These are phyloP conservation scores for Auricularia sp. DNA, from an alignment of 768 basidiomycete genomes.

Conservation along the genomic window DNA sequence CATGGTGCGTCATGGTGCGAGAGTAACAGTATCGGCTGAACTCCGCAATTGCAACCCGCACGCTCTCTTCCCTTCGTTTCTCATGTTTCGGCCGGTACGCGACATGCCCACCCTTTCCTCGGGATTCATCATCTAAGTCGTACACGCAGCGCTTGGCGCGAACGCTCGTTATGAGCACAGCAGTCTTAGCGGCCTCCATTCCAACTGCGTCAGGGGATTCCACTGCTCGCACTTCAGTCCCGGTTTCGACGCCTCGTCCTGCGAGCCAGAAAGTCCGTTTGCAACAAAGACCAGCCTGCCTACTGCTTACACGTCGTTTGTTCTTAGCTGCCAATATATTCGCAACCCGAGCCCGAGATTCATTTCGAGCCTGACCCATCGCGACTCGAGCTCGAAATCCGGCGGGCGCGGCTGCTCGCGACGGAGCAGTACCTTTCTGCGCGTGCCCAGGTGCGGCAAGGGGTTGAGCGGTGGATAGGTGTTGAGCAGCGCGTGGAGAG, in stretches of 20 bases:
- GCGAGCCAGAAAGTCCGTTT: background rate
- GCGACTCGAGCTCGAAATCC: conserved; percentile 67
- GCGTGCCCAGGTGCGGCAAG: conserved; percentile 57
- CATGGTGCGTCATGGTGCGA: no score
- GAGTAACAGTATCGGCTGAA: no score
- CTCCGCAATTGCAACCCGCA: no score
- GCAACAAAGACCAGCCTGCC: background rate
- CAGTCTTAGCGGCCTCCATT: background rate
- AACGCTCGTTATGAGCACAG: background rate
- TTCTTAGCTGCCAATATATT: conserved; percentile 75
- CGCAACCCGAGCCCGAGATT: conserved; percentile 46
- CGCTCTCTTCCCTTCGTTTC: no score
- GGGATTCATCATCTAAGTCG: no score
- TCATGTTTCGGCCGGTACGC: no score
- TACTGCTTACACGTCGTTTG: background rate
- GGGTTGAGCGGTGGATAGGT: conserved; percentile 74
- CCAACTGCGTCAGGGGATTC: no score
- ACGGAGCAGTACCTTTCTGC: conserved; percentile 47
- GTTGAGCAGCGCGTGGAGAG: conserved; percentile 80
- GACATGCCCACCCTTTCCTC: no score
- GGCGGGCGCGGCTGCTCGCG: conserved; percentile 49
- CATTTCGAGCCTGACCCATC: conserved; percentile 66
- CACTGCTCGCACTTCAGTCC: background rate
- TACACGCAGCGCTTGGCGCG: background rate
- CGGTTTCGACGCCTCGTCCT: background rate